Evolutionary conservation across 139 green algal species (phyloP).

Genomic region (Astrephomene gubernaculifera): DNA sequence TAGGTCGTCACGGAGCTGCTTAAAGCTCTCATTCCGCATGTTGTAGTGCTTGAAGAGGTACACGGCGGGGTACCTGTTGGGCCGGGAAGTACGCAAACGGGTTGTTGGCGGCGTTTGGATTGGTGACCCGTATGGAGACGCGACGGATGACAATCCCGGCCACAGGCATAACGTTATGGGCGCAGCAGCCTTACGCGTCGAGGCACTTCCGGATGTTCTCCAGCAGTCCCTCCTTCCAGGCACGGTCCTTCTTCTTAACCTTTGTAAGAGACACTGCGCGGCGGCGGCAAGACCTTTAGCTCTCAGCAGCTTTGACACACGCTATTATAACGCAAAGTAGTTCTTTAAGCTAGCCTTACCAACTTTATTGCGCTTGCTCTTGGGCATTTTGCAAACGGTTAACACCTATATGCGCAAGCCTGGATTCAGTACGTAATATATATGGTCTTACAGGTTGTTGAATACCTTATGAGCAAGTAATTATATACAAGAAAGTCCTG

Average conservation of each 20-base stretch:
- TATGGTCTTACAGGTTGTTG: too few relatives aligned
- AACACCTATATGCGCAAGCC: too few relatives aligned
- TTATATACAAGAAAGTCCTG: too few relatives aligned
- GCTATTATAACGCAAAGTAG: background rate
- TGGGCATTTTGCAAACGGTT: conserved; percentile 82
- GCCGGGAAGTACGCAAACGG: too few relatives aligned
- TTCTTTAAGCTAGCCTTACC: too few relatives aligned
- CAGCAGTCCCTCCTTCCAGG: conserved; percentile 94
- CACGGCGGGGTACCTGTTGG: conserved; percentile 80
- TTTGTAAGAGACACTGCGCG: conserved; percentile 81
- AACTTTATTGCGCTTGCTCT: conserved; percentile 90
- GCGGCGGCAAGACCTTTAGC: background rate
- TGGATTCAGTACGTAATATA: too few relatives aligned
- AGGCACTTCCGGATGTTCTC: conserved; percentile 73
- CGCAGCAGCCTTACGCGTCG: conserved; percentile 88
- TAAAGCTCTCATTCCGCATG: conserved; percentile 95
- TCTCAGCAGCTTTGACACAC: background rate
- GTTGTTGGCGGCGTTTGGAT: too few relatives aligned
- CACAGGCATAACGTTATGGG: too few relatives aligned
- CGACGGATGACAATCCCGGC: too few relatives aligned
- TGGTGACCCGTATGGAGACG: too few relatives aligned
- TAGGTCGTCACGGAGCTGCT: conserved; percentile 88
- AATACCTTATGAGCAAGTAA: too few relatives aligned
- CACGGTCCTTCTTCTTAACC: conserved; percentile 93
- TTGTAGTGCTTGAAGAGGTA: conserved; percentile 94